Base-by-base conservation (phyloP, 192 early-diverging fungal species). In the Coemansia sp. region DNA sequence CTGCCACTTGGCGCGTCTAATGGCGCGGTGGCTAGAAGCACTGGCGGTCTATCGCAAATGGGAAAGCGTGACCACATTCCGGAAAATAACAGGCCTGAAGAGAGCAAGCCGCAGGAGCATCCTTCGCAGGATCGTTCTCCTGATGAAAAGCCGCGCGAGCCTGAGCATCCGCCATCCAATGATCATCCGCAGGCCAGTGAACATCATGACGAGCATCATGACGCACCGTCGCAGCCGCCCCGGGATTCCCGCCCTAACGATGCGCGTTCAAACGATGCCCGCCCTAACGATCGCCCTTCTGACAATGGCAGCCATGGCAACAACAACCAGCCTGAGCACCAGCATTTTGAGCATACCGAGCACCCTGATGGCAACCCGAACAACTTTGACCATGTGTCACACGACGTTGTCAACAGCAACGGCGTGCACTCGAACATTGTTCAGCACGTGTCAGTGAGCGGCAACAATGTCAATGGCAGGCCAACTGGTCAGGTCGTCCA, bases 331-430 rank as follows among this genome's bases (percentile, higher is more conserved):
- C 73, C 66, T 14, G 59, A 43, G 11, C 61, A 60, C 47, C 35
- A 58, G 43, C 78, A 81, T 43, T 50, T 74, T 57, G 72, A 81
- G 48, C 69, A 69, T 10, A 41, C 67, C 5, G 72, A 75, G 55
- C 72, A 75, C 41, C 69, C 69, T 1, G 68, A 62, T 8, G 69
- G 63, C 27, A 72, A 81, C 47, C 78, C 72, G 21, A 69, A 63
- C 69, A 75, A 72, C 35, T 37, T 81, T 45, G 69, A 75, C 8
- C 58, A 38, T 17, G 6, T 69, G 11, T 67, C 57, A 2, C 72
- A 75, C 0, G 69, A 75, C 9, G 38, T 75, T 37, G 62, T 81
- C 43, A 75, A 81, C 38, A 56, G 49, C 27, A 67, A 68, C 12
- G 66, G 69, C 15, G 62, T 75, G 5, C 78, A 81, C 32, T 51